phyloP scores from a whole-genome alignment of 1,284 basidiomycete genomes.

The Pisolithus thermaeus region DNA sequence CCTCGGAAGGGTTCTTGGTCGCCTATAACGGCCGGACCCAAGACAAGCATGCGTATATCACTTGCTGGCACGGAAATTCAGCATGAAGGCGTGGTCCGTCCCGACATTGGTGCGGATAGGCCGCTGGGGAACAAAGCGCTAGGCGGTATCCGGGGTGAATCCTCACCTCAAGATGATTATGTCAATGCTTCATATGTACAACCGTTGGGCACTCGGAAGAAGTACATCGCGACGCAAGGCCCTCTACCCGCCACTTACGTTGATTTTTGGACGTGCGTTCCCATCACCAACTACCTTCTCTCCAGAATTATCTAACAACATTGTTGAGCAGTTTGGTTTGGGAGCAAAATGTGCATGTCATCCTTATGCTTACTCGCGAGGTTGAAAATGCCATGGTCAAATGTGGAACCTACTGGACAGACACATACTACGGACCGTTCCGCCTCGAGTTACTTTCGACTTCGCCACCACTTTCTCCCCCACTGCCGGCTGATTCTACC shows the following conservation, averaged over 20 bases:
- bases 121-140: neutral
- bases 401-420: conserved; percentile 89
- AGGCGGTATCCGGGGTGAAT: conserved; percentile 5
- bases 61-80: neutral
- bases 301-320: neutral
- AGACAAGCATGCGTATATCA: neutral
- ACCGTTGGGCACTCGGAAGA: conserved; percentile 70
- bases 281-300: neutral
- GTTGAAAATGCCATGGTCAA: conserved; percentile 86
- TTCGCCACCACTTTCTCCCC: conserved; percentile 35
- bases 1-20: neutral
- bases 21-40: neutral
- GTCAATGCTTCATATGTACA: conserved; percentile 92
- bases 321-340: conserved; percentile 53
- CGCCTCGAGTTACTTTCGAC: conserved; percentile 60
- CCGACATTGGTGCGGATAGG: neutral
- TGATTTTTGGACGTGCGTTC: conserved; percentile 93
- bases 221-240: conserved; percentile 96
- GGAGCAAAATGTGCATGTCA: conserved; percentile 77
- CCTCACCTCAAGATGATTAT: conserved; percentile 68
- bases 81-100: neutral
- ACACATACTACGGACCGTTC: conserved; percentile 66
- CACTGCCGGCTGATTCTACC: neutral
- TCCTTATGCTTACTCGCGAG: conserved; percentile 89
- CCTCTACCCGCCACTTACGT: conserved; percentile 85